These are phyloP conservation scores for Pascua guehoae DNA, from an alignment of 1,284 basidiomycete species.

Conservation along the genomic window DNA sequence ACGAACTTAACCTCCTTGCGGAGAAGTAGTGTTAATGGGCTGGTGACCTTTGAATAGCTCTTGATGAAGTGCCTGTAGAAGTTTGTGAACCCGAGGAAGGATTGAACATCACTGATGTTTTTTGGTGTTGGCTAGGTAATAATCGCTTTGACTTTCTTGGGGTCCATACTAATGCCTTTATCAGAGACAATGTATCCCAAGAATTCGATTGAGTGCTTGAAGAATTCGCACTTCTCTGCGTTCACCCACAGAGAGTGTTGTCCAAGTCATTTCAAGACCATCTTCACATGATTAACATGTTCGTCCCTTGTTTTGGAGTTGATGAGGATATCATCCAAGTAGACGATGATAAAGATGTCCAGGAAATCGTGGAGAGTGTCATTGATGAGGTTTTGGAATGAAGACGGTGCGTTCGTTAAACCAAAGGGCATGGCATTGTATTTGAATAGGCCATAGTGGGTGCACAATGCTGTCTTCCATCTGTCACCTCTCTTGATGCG, in stretches of 20 bases:
- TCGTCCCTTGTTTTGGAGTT: conserved; percentile 51
- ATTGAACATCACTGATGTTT: conserved; percentile 38
- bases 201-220: background rate
- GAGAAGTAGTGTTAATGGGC: conserved; percentile 31
- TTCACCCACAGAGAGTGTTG: background rate
- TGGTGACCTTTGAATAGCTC: conserved; percentile 41
- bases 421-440: conserved; percentile 51
- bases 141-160: conserved; percentile 38
- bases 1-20: conserved; percentile 26
- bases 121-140: conserved; percentile 48
- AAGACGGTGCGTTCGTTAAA: conserved; percentile 49
- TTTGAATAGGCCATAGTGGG: conserved; percentile 47
- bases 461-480: conserved; percentile 47
- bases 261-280: background rate
- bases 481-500: conserved; percentile 32
- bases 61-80: conserved; percentile 51
- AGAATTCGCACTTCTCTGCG: background rate
- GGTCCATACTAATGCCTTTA: conserved; percentile 38
- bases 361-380: conserved; percentile 30
- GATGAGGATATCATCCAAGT: conserved; percentile 49
- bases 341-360: conserved; percentile 32
- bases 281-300: conserved; percentile 21
- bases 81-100: conserved; percentile 48
- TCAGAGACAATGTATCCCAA: conserved; percentile 30
- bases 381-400: conserved; percentile 44